Conservation (phyloP, 1,284 basidiomycete genomes). For the Erythrobasidium hasegawianum region DNA sequence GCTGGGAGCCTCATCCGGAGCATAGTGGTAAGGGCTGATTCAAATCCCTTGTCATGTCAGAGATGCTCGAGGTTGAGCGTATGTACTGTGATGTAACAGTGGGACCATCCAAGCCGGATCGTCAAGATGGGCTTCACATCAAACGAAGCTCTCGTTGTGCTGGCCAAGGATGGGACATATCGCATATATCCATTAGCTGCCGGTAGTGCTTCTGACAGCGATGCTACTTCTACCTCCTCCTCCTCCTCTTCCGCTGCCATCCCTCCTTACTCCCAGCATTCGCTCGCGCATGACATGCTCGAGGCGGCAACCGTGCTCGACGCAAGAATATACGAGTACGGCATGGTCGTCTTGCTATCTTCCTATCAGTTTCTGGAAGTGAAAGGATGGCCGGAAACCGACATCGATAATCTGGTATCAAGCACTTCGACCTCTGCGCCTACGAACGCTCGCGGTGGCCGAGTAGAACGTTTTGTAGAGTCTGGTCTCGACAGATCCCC, state of each 20-base stretch:
- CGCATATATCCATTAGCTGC: conserved; percentile 72
- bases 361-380: conserved; percentile 74
- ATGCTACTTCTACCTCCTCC: conserved; percentile 52
- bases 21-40: conserved; percentile 46
- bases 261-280: conserved; percentile 75
- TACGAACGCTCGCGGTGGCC: conserved; percentile 25
- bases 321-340: conserved; percentile 77
- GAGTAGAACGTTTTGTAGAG: conserved; percentile 36
- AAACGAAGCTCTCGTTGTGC: conserved; percentile 72
- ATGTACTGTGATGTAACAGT: conserved; percentile 54
- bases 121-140: conserved; percentile 76
- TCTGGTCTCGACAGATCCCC: conserved; percentile 71
- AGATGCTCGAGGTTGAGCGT: conserved; percentile 44
- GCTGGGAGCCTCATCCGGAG: conserved; percentile 52
- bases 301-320: conserved; percentile 76
- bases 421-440: background rate
- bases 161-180: conserved; percentile 90
- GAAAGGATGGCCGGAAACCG: conserved; percentile 61
- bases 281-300: conserved; percentile 75
- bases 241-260: conserved; percentile 40
- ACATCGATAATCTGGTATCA: background rate
- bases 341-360: conserved; percentile 79
- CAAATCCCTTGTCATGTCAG: conserved; percentile 26
- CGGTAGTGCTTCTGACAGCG: conserved; percentile 4
- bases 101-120: conserved; percentile 68